Base-by-base conservation (phyloP, 768 basidiomycete genomes). In the Russula emetica region DNA sequence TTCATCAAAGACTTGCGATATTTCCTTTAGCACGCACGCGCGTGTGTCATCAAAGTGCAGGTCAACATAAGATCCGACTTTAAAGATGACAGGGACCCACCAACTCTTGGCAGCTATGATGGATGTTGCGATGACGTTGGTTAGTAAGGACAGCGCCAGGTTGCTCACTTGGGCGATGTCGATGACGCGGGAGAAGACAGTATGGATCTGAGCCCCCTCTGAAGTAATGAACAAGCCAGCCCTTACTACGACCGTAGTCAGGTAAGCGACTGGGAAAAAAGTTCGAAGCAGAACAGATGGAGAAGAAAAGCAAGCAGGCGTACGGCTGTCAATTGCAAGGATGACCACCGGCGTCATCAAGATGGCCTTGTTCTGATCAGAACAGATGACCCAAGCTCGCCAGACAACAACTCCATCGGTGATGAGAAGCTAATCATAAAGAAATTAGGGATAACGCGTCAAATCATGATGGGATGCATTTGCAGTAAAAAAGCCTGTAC, bases 361-460 rank as follows among this genome's bases (percentile, higher is more conserved):
- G 14, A 53, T 4, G 1, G 5, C 40, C 45, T 1, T 59, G 24
- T 9, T 42, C n/a, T 24, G 13, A 3, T 55, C 58, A 0, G 55
- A 2, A 40, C 58, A 64, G 3, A 64, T 36, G 16, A 60, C 45
- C 58, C 63, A 60, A 14, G 63, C 63, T 34, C 63, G 24, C 58
- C 63, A 64, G 52, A 60, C 58, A n/a, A 64, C 63, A 20, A 60
- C 53, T 18, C 52, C 63, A 26, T 64, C 63, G 2, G 63, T 59
- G 52, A 64, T n/a, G 16, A 54, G 47, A 34, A 55, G 49, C 58
- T 64, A 22, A 34, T 8, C 10, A 20, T n/a, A 40, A 22, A 11
- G 3, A 54, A 20, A 45, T 30, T 6, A 0, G 1, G 6, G 20
- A 5, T n/a, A 0, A 56, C 13, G n/a, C 2, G 55, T 61, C 54